phyloP scores from a whole-genome alignment of 371 early-diverging fungal genomes.

The Zopfochytrium polystomum region DNA sequence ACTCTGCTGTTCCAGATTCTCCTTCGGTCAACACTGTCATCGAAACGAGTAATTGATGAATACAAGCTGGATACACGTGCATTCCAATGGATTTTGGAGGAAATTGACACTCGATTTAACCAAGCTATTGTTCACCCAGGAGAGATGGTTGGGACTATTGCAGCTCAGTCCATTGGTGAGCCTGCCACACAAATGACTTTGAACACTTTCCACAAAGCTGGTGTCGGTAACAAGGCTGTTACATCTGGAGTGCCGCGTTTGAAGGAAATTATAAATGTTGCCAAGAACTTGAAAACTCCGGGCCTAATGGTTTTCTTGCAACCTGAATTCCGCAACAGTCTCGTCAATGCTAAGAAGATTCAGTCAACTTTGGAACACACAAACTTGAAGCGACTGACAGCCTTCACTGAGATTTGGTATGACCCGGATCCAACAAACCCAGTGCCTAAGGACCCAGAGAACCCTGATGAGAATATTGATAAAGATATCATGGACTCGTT shows the following conservation, averaged over 20 bases:
- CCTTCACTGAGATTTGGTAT: conserved; percentile 91
- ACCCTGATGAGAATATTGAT: conserved; percentile 89
- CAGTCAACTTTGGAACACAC: conserved; percentile 92
- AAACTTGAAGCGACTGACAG: conserved; percentile 79
- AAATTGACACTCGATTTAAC: conserved; percentile 87
- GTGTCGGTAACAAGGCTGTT: conserved; percentile 96
- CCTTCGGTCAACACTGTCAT: conserved; percentile 78
- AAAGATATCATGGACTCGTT: conserved; percentile 89
- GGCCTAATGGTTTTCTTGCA: conserved; percentile 84
- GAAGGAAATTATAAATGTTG: conserved; percentile 99
- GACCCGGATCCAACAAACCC: conserved; percentile 81
- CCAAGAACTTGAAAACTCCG: conserved; percentile 97
- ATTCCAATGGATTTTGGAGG: conserved; percentile 93
- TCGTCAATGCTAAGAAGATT: conserved; percentile 79
- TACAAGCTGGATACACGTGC: conserved; percentile 81
- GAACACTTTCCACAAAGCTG: conserved; percentile 99
- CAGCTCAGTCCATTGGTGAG: conserved; percentile 99
- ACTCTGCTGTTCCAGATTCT: conserved; percentile 86
- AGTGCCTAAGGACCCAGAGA: conserved; percentile 34
- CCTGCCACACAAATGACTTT: conserved; percentile 99
- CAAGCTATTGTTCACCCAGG: conserved; percentile 91
- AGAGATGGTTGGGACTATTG: conserved; percentile 99
- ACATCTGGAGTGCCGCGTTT: conserved; percentile 99
- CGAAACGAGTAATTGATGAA: conserved; percentile 86
- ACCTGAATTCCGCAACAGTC: conserved; percentile 68